Conservation (phyloP, 2,329 filamentous ascomycete genomes). For the Meredithiella fracta region DNA sequence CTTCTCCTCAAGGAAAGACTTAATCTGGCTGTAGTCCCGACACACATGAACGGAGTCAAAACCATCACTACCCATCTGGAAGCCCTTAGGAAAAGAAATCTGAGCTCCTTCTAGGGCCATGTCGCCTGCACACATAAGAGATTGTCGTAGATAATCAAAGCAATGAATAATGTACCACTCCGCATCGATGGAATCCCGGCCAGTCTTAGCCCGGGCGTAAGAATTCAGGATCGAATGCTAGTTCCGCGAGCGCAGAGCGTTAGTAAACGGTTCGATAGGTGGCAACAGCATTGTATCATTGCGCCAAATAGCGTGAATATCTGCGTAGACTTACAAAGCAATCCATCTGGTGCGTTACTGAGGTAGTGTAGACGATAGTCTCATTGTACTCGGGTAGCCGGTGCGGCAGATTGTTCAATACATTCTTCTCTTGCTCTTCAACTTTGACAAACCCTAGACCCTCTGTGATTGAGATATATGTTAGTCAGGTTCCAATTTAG, state of each 20-base stretch:
- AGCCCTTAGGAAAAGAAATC: slow-evolving; percentile 24
- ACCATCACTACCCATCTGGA: slow-evolving; percentile 24
- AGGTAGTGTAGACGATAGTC: slow-evolving; percentile 25
- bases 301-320: background rate
- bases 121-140: slow-evolving; percentile 30
- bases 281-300: background rate
- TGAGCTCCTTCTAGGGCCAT: slow-evolving; percentile 29
- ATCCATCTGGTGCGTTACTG: slow-evolving; percentile 29
- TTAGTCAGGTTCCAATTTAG: no score
- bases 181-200: slow-evolving; percentile 9
- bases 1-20: slow-evolving; percentile 22
- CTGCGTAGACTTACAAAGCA: slow-evolving; percentile 24
- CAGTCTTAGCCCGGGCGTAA: slow-evolving; percentile 18
- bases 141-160: slow-evolving; percentile 32
- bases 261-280: background rate
- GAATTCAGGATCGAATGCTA: slow-evolving; percentile 22
- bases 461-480: no score
- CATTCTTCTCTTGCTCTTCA: slow-evolving; percentile 19
- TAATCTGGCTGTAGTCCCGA: slow-evolving; percentile 24
- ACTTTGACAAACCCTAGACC: slow-evolving; percentile 27
- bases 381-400: slow-evolving; percentile 21
- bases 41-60: slow-evolving; percentile 29
- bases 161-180: slow-evolving; percentile 30
- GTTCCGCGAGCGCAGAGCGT: slow-evolving; percentile 9
- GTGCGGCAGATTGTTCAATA: slow-evolving; percentile 24